phyloP scores from a whole-genome alignment of 352 stramenopile species.

The Phytopythium mirpurense region DNA sequence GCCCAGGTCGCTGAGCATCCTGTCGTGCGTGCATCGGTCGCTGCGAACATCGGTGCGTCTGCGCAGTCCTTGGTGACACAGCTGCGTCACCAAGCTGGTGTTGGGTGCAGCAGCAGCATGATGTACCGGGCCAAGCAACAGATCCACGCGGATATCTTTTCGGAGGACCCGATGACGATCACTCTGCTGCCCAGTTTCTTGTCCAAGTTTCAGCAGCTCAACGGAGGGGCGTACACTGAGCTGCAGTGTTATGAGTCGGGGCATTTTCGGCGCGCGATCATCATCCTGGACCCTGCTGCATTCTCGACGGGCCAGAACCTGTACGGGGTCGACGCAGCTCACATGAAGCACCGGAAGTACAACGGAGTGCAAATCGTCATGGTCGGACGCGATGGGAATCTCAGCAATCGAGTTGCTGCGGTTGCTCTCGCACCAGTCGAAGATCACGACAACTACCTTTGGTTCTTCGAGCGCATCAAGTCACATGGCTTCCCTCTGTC shows the following conservation, averaged over 20 bases:
- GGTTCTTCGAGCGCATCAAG: constrained; percentile 12
- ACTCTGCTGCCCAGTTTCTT: constrained; percentile 8
- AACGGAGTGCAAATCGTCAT: constrained; percentile 18
- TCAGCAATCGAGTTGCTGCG: constrained; percentile 12
- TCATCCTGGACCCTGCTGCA: constrained; percentile 6
- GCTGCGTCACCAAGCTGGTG: constrained; percentile 1
- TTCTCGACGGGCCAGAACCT: constrained; percentile 12
- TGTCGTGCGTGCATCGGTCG: no score
- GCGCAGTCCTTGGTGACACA: constrained; percentile 6
- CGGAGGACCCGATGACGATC: constrained; percentile 5
- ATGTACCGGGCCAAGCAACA: constrained; percentile 5
- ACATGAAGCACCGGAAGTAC: constrained; percentile 28
- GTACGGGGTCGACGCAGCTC: constrained; percentile 15
- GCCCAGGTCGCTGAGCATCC: constrained; percentile 2
- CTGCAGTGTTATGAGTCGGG: neutral
- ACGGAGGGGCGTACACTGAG: neutral
- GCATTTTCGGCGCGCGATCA: constrained; percentile 11
- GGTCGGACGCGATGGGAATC: constrained; percentile 17
- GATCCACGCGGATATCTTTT: constrained; percentile 2
- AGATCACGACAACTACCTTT: constrained; percentile 15
- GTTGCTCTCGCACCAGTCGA: constrained; percentile 10
- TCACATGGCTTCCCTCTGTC: constrained; percentile 11
- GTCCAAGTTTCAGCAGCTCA: neutral
- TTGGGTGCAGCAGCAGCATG: constrained; percentile 1
- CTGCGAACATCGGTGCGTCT: neutral